A percentile compares a stretch with the other conserved stretches of the same genome.
Conservation (phyloP, 169 alveolate genomes). For the Eimeria acervulina region DNA sequence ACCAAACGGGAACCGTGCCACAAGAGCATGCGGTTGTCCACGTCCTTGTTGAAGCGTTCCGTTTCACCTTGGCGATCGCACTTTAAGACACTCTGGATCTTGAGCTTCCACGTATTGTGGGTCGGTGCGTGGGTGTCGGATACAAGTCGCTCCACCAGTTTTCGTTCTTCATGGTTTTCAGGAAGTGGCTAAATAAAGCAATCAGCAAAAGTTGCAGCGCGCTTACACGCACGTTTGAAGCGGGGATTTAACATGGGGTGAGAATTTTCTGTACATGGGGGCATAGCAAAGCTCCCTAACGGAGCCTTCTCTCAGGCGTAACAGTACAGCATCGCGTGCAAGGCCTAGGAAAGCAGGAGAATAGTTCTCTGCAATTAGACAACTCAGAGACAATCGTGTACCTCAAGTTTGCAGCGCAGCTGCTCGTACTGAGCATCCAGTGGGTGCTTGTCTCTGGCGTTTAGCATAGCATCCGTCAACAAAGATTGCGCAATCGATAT, state of each 20-base stretch:
- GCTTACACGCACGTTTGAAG: not conserved
- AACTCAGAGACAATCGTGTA: conserved; percentile 1
- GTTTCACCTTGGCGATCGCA: conserved; percentile 89
- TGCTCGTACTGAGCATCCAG: conserved; percentile 84
- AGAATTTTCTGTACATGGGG: not conserved
- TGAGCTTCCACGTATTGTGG: conserved; percentile 85
- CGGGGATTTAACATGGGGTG: not conserved
- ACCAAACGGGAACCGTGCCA: conserved; percentile 96
- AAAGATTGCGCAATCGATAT: conserved; percentile 84
- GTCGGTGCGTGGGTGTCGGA: conserved; percentile 89
- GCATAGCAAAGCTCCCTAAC: not conserved
- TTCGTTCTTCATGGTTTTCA: conserved; percentile 84
- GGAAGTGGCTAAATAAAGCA: conserved; percentile 84
- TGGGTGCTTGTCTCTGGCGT: conserved; percentile 80
- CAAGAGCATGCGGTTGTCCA: conserved; percentile 90
- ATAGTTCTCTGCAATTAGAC: not conserved
- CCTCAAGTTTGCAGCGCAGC: conserved; percentile 82
- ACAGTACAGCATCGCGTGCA: not conserved
- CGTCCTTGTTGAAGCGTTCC: conserved; percentile 87
- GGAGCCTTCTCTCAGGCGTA: not conserved
- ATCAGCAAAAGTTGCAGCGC: not conserved
- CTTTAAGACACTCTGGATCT: conserved; percentile 86
- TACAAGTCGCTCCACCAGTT: conserved; percentile 88
- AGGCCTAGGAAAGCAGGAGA: not conserved
- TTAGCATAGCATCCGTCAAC: conserved; percentile 78